These are phyloP conservation scores for Jacaranda mimosifolia DNA, from an alignment of 257 asterid species.

Conservation along the genomic window DNA sequence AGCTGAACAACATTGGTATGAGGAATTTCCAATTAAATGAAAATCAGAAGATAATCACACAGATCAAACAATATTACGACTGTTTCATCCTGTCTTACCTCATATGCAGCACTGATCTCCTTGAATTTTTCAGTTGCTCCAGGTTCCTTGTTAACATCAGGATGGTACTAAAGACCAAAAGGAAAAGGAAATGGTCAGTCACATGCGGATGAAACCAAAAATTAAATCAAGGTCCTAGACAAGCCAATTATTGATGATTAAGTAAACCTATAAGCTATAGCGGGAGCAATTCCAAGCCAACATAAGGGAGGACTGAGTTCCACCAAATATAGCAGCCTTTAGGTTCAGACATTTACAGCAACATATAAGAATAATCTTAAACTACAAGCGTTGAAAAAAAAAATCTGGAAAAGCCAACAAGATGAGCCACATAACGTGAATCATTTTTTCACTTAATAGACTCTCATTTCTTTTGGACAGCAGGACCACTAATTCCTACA, in stretches of 20 bases:
- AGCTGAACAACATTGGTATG: constrained; percentile 10
- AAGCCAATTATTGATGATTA: too few relatives aligned
- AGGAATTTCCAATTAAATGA: background rate
- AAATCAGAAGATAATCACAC: constrained; percentile 18
- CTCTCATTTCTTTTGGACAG: background rate
- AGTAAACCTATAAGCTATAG: too few relatives aligned
- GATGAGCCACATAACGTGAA: background rate
- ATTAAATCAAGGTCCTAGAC: too few relatives aligned
- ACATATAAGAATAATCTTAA: background rate
- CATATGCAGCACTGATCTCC: constrained; percentile 97
- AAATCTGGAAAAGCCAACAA: background rate
- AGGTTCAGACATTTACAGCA: background rate
- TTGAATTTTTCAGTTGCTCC: constrained; percentile 95
- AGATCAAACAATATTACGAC: constrained; percentile 19
- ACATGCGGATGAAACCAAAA: too few relatives aligned
- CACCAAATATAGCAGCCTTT: background rate
- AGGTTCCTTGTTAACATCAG: constrained; percentile 97
- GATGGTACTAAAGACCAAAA: constrained; percentile 71
- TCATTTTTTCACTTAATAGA: too few relatives aligned
- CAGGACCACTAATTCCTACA: too few relatives aligned
- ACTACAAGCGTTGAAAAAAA: background rate
- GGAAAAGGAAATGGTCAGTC: constrained; percentile 23
- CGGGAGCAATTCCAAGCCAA: too few relatives aligned
- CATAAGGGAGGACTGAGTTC: too few relatives aligned
- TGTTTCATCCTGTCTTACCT: constrained; percentile 47